Evolutionary conservation across 2,329 filamentous ascomycete species (phyloP).

Genomic region (Chaetoscypha palmicola): DNA sequence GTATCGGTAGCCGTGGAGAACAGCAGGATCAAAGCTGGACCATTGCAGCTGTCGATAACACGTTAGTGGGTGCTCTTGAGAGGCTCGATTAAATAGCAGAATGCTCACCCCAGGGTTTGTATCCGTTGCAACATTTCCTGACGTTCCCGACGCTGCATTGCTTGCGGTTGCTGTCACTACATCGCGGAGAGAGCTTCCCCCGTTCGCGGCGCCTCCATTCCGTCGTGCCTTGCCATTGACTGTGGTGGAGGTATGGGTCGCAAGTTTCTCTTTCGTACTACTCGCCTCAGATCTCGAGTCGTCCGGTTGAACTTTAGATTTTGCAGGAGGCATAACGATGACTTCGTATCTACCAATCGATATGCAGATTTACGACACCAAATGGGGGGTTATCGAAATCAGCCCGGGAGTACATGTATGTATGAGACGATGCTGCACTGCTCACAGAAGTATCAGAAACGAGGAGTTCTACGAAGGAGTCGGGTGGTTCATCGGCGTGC

Average conservation of each 20-base stretch:
- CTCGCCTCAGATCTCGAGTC: constrained; percentile 33
- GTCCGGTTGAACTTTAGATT: constrained; percentile 27
- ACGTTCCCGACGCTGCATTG: constrained; percentile 9
- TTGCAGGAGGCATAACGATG: constrained; percentile 30
- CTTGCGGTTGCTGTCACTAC: constrained; percentile 21
- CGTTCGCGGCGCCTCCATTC: constrained; percentile 14
- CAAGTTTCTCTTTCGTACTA: constrained; percentile 31
- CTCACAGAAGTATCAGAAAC: too few relatives aligned
- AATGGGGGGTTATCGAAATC: too few relatives aligned
- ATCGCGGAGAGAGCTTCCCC: constrained; percentile 27
- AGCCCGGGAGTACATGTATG: too few relatives aligned
- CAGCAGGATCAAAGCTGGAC: constrained; percentile 57
- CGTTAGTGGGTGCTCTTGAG: not conserved
- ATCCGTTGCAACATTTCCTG: constrained; percentile 18
- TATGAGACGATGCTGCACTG: too few relatives aligned
- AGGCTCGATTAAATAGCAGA: not conserved
- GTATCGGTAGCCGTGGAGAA: constrained; percentile 70
- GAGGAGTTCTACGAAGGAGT: too few relatives aligned
- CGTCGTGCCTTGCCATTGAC: constrained; percentile 29
- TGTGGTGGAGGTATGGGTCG: constrained; percentile 13
- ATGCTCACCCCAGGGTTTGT: constrained; percentile 26
- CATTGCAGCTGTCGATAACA: constrained; percentile 46
- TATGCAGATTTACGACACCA: too few relatives aligned
- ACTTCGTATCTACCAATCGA: too few relatives aligned
- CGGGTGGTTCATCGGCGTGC: too few relatives aligned